Base-by-base conservation (phyloP, 176 grass and related monocot genomes). In the Zea luxurians region DNA sequence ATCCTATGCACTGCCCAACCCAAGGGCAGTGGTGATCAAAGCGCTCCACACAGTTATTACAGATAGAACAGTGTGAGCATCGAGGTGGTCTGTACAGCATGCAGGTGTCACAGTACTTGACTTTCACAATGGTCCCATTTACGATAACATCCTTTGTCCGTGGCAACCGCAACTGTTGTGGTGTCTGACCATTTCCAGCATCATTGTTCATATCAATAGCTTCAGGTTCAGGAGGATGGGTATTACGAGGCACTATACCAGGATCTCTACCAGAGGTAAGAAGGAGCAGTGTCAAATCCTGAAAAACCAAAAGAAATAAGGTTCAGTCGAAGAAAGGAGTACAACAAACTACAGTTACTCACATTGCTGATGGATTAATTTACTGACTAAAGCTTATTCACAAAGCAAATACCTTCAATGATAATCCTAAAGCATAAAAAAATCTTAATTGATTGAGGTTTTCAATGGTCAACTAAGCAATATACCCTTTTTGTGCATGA, bases 21-120 rank as follows among this genome's bases (percentile, higher is more conserved):
- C 93, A 97, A 68, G 93, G 93, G 64, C 93, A 97, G 77, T 97
- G 93, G 73, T 97, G 93, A 83, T 97, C 93, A 84, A 97, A 97
- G n/a, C 88, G 83, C 64, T 97, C 93, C 37, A 97, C 93, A 45
- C 93, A 97, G 54, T 97, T 97, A 88, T 97, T 93, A 73, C 93
- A 97, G 68, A 97, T 97, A 41, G 90, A 93, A 83, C 93, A 97
- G 48, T 97, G 93, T 11, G 93, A 97, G 37, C 93, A 97, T 62
- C 93, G 86, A 74, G 90, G 93, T 77, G 93, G 90, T 42, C 93
- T 88, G 77, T 97, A 97, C 54, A 97, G 80, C 93, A 97, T 93
- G 83, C 93, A 97, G 58, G 93, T 97, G 66, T 97, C 93, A 37
- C 93, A 97, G 77, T 97, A 97, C 70, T 97, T 97, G 74, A 97